Conservation (phyloP, 768 basidiomycete species). For the Harrya chromipes region DNA sequence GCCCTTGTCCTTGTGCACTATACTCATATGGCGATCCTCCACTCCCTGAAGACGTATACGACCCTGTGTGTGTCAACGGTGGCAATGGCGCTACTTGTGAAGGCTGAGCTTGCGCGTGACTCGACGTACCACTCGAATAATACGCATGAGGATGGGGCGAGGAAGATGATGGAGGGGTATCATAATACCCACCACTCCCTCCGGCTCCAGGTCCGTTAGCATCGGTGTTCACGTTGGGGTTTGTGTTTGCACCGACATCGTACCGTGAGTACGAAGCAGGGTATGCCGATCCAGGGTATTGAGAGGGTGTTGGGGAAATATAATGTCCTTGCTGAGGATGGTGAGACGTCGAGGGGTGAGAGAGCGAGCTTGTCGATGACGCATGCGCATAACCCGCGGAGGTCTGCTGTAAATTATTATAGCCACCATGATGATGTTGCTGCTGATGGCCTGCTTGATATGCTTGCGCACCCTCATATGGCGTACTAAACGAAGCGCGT, state of each 20-base stretch:
- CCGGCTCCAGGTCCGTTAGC: constrained; percentile 9
- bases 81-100: constrained; percentile 16
- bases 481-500: constrained; percentile 17
- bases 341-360: constrained; percentile 19
- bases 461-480: constrained; percentile 27
- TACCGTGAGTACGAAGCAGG: constrained; percentile 28
- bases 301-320: constrained; percentile 24
- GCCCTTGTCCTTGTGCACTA: constrained; percentile 16
- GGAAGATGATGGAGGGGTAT: constrained; percentile 20
- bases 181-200: constrained; percentile 24
- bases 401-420: constrained; percentile 20
- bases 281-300: constrained; percentile 25
- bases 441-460: constrained; percentile 27
- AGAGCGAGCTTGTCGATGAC: constrained; percentile 20
- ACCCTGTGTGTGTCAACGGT: constrained; percentile 18
- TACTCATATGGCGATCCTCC: constrained; percentile 25
- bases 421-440: constrained; percentile 19
- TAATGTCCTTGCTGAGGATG: constrained; percentile 25
- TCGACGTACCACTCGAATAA: constrained; percentile 18
- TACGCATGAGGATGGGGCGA: constrained; percentile 21
- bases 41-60: constrained; percentile 23
- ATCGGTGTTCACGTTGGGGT: constrained; percentile 10
- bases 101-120: constrained; percentile 15
- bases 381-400: constrained; percentile 16
- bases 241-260: constrained; percentile 25